A percentile compares a stretch with the other conserved stretches of the same genome.
Conservation (phyloP, 495 filamentous ascomycete species). For the Penicillium verhagenii region DNA sequence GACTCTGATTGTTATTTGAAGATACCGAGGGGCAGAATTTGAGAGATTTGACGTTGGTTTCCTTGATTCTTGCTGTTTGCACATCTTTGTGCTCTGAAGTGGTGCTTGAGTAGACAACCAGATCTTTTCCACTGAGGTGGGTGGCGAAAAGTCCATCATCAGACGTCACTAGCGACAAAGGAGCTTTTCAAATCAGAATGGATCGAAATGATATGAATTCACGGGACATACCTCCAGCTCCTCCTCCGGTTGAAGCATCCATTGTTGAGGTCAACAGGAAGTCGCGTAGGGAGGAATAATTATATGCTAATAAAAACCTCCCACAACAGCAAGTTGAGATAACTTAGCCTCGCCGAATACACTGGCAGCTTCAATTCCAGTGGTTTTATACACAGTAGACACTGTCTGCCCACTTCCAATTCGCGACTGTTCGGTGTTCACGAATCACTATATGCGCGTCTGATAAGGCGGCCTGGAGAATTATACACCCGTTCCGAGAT, state of each 20-base stretch:
- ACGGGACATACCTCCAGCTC: conserved; percentile 33
- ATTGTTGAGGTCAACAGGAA: conserved; percentile 24
- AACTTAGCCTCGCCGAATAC: background rate
- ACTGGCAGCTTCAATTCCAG: background rate
- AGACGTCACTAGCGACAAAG: conserved; percentile 25
- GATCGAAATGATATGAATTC: background rate
- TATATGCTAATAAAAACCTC: background rate
- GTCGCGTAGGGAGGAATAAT: background rate
- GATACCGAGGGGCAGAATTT: conserved; percentile 26
- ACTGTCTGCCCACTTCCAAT: background rate
- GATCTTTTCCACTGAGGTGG: conserved; percentile 35
- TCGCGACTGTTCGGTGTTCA: background rate
- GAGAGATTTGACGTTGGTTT: conserved; percentile 31
- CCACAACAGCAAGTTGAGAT: background rate
- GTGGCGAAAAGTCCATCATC: conserved; percentile 39
- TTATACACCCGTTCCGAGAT: conserved; percentile 28
- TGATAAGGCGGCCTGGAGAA: conserved; percentile 43
- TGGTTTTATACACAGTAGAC: background rate
- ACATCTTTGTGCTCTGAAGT: conserved; percentile 34
- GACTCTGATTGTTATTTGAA: conserved; percentile 3
- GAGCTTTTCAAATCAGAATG: conserved; percentile 16
- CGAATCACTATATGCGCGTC: background rate
- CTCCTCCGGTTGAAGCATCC: conserved; percentile 31
- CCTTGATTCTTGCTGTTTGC: conserved; percentile 35
- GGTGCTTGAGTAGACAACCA: conserved; percentile 37